phyloP scores from a whole-genome alignment of 2,329 filamentous ascomycete genomes.

The Microsporum canis region DNA sequence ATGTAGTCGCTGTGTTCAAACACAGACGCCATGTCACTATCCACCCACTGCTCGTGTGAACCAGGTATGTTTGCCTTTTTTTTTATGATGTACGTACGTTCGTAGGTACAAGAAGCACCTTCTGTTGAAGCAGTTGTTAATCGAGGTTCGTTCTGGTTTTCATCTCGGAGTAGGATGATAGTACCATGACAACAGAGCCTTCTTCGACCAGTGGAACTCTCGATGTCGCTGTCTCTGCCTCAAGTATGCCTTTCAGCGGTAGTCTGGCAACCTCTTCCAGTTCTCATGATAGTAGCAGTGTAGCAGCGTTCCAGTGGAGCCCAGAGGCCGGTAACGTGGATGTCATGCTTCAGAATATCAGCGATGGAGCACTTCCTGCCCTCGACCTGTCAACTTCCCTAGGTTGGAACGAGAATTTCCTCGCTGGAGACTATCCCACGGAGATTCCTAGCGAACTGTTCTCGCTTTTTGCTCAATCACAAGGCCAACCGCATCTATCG shows the following conservation, averaged over 20 bases:
- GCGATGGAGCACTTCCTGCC: not conserved
- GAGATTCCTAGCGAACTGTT: not conserved
- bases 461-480: not conserved
- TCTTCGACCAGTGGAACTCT: not conserved
- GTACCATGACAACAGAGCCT: not conserved
- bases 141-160: not conserved
- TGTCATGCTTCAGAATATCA: not conserved
- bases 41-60: not conserved
- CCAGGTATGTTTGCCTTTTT: not conserved
- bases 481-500: not conserved
- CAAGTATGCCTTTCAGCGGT: not conserved
- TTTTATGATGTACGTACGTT: not conserved
- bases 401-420: not conserved
- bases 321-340: not conserved
- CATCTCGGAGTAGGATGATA: not conserved
- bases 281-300: not conserved
- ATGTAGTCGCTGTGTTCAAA: constrained; percentile 3
- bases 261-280: not conserved
- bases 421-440: not conserved
- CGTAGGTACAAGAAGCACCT: not conserved
- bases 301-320: not conserved
- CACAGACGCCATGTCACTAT: constrained; percentile 1
- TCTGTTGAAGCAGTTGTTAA: not conserved
- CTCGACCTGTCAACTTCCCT: not conserved
- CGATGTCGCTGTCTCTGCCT: not conserved